Base-by-base conservation (phyloP, 2,329 filamentous ascomycete genomes). In the Biscogniauxia sp. region DNA sequence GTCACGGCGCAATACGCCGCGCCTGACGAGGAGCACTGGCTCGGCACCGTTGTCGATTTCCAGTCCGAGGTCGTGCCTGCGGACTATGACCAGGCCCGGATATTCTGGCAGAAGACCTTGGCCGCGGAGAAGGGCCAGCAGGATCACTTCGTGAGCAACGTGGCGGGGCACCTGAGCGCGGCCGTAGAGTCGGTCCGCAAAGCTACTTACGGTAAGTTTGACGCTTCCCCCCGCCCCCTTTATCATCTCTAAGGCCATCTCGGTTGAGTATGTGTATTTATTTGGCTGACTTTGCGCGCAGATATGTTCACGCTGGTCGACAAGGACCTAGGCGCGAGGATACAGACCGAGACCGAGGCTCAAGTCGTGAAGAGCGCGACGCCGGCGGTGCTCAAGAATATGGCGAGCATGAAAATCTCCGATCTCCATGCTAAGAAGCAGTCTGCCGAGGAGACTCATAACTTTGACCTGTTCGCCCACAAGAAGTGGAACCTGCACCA, bases 241-340 rank as follows among this genome's bases (percentile, higher is more conserved):
- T 1, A 20, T 54, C 20, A 23, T 49, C 32, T 53, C 9, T 2
- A 4, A 23, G 23, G 28, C 28, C 11, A 32, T 13, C 28, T 32
- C 28, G 28, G 6, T 32, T 32, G 28, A 13, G 28, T 8, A 2
- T 32, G 28, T 9, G 28, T 32, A 32, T 32, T 3, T 13, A 32
- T 32, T 32, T 32, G 49, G 23, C 28, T 58, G 51, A 64, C 25
- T 4, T 77, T 80, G 54, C 84, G 83, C 13, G 87, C 85, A 68
- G 82, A 76, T 53, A 86, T 88, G 83, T 88, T 87, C 72, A 70
- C 71, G 20, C 78, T 77, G 41, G 83, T 88, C 17, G 80, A 86
- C 61, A 60, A 73, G 8, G 78, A 78, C 19, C 77, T 88, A 1
- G 85, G 84, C 23, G 72, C 69, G 50, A 76, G 79, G 9, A 82